Evolutionary conservation across 768 basidiomycete species (phyloP), one percentile per base, ranked within the genome.

Genomic region (Tricholoma terreum): DNA sequence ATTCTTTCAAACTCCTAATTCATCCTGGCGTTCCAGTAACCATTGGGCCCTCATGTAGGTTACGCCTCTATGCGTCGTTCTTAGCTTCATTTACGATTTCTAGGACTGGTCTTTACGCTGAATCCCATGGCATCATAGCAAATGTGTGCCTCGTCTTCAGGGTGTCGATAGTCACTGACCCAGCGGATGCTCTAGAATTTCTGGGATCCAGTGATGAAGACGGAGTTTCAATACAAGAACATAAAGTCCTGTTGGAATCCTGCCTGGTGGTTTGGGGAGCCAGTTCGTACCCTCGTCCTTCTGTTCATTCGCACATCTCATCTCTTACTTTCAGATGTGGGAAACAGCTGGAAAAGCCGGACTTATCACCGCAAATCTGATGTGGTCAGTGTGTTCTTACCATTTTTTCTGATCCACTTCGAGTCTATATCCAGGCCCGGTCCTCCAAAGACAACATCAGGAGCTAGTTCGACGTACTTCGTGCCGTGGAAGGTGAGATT

Each of bases 121-220:
- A 95, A 70, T 89, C 90, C 19, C 92, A 96, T 69, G 94, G 94
- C 11, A 93, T 97, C 46, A 82, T 97, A 21, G 94, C 84, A 11
- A 97, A 96, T 65, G 91, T 92, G 65, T 21, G 82, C 64, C 43
- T 27, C 34, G 3, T 19, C 50, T 10, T 9, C 50, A 33, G 46
- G 27, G 17, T 2, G 31, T 24, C 9, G 17, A 30, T 45, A 4
- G 12, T 21, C n/a, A n/a, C 6, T 43, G n/a, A 50, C 36, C 59
- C 11, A 59, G 24, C 27, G 24, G 2, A n/a, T 15, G 46, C 7
- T 21, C 17, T 19, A 93, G 91, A 89, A 90, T 63, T 97, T 96
- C 69, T 94, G 85, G 83, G 94, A 95, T 69, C 92, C 92, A 0
- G 66, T 65, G 12, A 77, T 78, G 0, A 58, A 79, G 42, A 73